These are phyloP conservation scores for Tilletiopsis washingtonensis DNA, from an alignment of 1,284 basidiomycete species.

Conservation along the genomic window DNA sequence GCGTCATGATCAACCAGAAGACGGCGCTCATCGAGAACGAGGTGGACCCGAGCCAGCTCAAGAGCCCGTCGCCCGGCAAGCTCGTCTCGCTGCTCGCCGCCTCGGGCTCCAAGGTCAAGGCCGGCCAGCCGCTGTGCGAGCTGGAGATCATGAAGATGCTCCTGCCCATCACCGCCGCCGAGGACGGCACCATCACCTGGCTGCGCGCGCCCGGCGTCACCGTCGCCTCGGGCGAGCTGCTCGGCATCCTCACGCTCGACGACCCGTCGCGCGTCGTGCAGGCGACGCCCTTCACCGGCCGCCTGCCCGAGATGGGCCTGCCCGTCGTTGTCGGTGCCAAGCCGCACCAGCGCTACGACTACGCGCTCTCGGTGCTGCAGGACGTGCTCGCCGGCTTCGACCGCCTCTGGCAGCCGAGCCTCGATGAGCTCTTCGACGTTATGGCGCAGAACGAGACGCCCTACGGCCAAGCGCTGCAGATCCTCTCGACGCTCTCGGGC, in stretches of 20 bases:
- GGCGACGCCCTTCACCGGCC: constrained; percentile 93
- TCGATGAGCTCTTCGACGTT: constrained; percentile 72
- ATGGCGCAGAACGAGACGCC: constrained; percentile 79
- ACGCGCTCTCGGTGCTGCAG: constrained; percentile 70
- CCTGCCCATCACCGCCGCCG: constrained; percentile 68
- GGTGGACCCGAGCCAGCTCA: constrained; percentile 95
- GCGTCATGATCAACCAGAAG: constrained; percentile 86
- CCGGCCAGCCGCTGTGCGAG: constrained; percentile 94
- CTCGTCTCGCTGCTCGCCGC: constrained; percentile 90
- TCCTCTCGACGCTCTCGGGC: constrained; percentile 81
- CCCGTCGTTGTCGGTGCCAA: constrained; percentile 83
- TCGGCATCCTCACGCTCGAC: constrained; percentile 93
- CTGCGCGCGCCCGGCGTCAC: constrained; percentile 97
- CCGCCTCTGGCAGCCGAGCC: constrained; percentile 59
- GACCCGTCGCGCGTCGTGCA: constrained; percentile 95
- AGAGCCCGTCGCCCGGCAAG: constrained; percentile 94
- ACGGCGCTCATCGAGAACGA: constrained; percentile 98
- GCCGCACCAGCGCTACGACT: constrained; percentile 76
- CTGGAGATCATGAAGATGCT: constrained; percentile 61
- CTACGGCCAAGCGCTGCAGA: constrained; percentile 74
- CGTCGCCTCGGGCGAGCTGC: constrained; percentile 92
- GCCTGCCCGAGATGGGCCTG: constrained; percentile 58
- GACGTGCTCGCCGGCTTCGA: constrained; percentile 59
- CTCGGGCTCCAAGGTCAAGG: constrained; percentile 90
- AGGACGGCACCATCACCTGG: constrained; percentile 73